Conservation (phyloP, 495 filamentous ascomycete genomes). For the Parathielavia hyrcaniae region DNA sequence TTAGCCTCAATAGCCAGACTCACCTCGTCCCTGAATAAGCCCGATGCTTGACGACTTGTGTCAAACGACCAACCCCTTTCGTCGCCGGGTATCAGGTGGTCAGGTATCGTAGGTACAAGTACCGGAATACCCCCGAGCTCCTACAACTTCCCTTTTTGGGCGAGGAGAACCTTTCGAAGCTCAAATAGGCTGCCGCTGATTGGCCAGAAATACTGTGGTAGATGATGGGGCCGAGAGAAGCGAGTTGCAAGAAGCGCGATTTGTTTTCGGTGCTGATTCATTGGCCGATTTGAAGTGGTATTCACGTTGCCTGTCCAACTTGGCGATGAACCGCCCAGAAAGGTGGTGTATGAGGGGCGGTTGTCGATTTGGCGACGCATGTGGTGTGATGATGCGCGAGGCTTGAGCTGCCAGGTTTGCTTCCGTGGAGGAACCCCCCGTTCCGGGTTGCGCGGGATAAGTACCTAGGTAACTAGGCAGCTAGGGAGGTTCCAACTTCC, state of each 20-base stretch:
- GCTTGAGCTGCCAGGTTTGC: too few species aligned
- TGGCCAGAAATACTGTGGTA: too few species aligned
- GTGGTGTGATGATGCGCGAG: too few species aligned
- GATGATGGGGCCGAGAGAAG: not conserved
- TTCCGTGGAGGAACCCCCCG: too few species aligned
- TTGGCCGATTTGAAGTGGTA: conserved; percentile 15
- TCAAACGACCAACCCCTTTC: not conserved
- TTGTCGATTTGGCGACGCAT: not conserved
- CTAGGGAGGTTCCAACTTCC: too few species aligned
- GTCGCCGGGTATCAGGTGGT: not conserved
- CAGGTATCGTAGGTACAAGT: not conserved
- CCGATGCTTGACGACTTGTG: not conserved
- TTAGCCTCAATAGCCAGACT: not conserved
- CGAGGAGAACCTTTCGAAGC: not conserved
- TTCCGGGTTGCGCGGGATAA: too few species aligned
- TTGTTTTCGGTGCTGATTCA: conserved; percentile 18
- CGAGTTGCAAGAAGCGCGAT: conserved; percentile 20
- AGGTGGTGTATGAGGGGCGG: not conserved
- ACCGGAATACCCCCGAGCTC: not conserved
- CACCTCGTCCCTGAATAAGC: not conserved
- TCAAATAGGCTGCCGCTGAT: conserved; percentile 21
- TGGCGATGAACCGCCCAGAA: conserved; percentile 1
- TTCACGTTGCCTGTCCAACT: not conserved
- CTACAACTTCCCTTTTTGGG: not conserved
- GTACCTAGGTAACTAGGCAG: too few species aligned